Evolutionary conservation across 225 moss, liverwort and hornwort species (phyloP).

Genomic region (Pleurozium schreberi): DNA sequence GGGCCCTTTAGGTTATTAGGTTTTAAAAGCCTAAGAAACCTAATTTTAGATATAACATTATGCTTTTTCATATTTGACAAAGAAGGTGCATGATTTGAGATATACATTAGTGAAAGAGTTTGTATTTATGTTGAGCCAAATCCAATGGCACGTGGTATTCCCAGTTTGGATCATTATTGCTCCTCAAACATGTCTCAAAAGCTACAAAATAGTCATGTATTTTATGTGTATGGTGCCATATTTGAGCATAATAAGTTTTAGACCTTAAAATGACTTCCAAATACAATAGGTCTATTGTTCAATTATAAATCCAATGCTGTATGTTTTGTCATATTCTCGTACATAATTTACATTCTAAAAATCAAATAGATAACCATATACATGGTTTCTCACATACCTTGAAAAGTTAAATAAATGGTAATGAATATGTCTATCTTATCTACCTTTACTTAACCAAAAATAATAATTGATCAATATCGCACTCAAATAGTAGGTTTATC

Average conservation of each 20-base stretch:
- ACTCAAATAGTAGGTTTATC: neutral
- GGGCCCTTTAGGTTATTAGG: too few relatives aligned
- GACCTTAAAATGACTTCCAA: neutral
- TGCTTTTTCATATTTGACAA: neutral
- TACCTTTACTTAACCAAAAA: neutral
- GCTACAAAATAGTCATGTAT: neutral
- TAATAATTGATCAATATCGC: neutral
- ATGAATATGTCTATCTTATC: neutral
- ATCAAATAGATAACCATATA: neutral
- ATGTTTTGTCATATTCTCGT: neutral
- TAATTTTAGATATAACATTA: neutral
- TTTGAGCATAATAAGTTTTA: neutral
- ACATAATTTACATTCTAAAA: neutral
- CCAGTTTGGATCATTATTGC: neutral
- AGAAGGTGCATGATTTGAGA: too few relatives aligned
- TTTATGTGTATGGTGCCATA: neutral
- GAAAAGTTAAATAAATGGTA: neutral
- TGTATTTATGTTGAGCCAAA: neutral
- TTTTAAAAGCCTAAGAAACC: neutral
- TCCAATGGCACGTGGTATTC: neutral
- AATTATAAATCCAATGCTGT: neutral
- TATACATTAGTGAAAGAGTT: neutral
- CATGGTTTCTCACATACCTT: fast-evolving
- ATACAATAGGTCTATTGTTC: too few relatives aligned
- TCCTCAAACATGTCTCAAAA: neutral